Evolutionary conservation across 1,139 yeast species (phyloP).

Genomic region (Geotrichum bryndzae): DNA sequence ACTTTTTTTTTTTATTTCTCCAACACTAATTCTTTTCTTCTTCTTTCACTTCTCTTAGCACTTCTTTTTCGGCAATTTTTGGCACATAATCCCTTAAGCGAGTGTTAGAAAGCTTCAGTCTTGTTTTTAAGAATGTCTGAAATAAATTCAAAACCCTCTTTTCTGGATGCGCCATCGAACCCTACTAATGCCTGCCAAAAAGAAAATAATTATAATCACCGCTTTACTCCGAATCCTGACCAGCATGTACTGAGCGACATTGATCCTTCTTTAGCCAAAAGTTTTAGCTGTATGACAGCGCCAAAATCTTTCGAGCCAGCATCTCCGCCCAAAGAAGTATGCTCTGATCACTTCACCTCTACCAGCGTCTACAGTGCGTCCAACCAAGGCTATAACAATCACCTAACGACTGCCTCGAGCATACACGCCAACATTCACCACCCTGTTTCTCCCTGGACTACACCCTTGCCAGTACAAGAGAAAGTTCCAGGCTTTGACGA

Average conservation of each 20-base stretch:
- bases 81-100: not conserved
- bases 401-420: not conserved
- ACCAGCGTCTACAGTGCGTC: not conserved
- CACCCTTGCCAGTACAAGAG: constrained; percentile 6
- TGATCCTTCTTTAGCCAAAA: not conserved
- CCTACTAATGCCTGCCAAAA: not conserved
- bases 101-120: not conserved
- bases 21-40: no score
- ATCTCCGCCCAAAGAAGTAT: not conserved
- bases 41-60: no score
- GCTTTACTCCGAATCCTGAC: not conserved
- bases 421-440: not conserved
- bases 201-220: not conserved
- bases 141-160: not conserved
- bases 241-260: not conserved
- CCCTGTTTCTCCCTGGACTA: constrained; percentile 2
- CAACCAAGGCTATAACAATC: not conserved
- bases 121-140: not conserved
- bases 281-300: not conserved
- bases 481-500: not conserved
- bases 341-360: not conserved
- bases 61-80: no score
- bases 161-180: not conserved
- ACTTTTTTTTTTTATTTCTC: no score
- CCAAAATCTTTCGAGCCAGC: not conserved